phyloP scores from a whole-genome alignment of 768 basidiomycete species.

The Cyclocybe cylindracea region DNA sequence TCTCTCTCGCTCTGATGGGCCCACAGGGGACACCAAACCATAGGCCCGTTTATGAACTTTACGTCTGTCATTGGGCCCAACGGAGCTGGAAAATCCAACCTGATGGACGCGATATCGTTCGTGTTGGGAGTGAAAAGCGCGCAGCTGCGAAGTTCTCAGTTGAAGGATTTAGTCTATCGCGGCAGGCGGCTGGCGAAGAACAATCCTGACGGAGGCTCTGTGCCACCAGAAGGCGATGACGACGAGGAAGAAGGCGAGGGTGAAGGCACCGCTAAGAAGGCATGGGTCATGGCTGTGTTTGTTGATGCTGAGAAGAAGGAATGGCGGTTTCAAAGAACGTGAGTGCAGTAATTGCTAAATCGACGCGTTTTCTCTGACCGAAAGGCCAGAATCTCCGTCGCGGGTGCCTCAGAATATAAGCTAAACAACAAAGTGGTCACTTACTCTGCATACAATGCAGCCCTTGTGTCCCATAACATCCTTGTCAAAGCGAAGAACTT shows the following conservation, averaged over 20 bases:
- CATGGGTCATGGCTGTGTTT: constrained; percentile 95
- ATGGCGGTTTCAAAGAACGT: constrained; percentile 93
- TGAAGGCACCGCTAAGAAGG: constrained; percentile 86
- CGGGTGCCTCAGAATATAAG: constrained; percentile 89
- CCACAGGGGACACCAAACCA: constrained; percentile 73
- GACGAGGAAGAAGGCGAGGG: constrained; percentile 62
- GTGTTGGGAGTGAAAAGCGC: constrained; percentile 95
- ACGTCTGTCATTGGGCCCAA: constrained; percentile 98
- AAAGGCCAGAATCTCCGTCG: constrained; percentile 74
- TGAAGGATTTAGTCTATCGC: constrained; percentile 95
- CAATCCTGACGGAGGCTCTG: constrained; percentile 42
- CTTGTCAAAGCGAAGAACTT: constrained; percentile 99
- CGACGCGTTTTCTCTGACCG: constrained; percentile 3
- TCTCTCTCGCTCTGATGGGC: constrained; percentile 1
- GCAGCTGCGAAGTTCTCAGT: constrained; percentile 88
- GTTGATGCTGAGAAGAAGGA: constrained; percentile 76
- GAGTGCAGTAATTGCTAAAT: constrained; percentile 31
- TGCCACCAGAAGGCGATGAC: constrained; percentile 47
- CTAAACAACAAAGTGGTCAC: constrained; percentile 82
- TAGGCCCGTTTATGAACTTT: constrained; percentile 91
- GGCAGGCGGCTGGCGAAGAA: constrained; percentile 67
- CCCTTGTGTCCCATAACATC: constrained; percentile 87
- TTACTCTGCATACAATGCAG: constrained; percentile 86
- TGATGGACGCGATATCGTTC: constrained; percentile 99
- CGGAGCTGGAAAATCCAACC: constrained; percentile 98